Conservation (phyloP, 2,329 filamentous ascomycete genomes). For the Penicillium sp. region DNA sequence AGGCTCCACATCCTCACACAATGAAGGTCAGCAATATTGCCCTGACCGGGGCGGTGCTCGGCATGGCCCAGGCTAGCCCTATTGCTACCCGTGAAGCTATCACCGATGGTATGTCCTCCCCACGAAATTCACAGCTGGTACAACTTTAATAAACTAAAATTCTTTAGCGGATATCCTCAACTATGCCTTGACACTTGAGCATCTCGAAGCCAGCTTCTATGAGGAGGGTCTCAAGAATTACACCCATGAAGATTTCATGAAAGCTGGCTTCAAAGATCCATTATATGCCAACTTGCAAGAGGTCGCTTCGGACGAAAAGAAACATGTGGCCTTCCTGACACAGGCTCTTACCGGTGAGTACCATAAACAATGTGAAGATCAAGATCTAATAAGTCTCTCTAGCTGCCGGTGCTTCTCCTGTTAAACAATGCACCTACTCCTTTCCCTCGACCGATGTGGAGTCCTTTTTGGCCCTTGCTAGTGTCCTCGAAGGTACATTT, state of each 20-base stretch:
- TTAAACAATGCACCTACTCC: constrained; percentile 57
- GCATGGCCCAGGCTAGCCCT: background rate
- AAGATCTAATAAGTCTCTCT: background rate
- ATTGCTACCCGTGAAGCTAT: background rate
- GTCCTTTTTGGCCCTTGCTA: constrained; percentile 55
- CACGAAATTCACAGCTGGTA: background rate
- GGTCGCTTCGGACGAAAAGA: constrained; percentile 58
- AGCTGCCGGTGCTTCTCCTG: constrained; percentile 52
- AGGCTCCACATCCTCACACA: background rate
- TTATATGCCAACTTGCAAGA: constrained; percentile 61
- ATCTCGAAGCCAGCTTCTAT: constrained; percentile 66
- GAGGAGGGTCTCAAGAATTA: constrained; percentile 60
- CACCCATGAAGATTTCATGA: constrained; percentile 53
- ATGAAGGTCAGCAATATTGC: background rate
- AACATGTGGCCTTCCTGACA: constrained; percentile 60
- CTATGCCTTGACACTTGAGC: constrained; percentile 46
- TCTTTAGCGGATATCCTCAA: constrained; percentile 17
- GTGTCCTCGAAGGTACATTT: constrained; percentile 52
- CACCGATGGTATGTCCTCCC: background rate
- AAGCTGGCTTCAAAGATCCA: constrained; percentile 51
- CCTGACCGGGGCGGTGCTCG: background rate
- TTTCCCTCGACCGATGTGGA: constrained; percentile 54
- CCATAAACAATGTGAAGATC: background rate
- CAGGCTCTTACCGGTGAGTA: constrained; percentile 36
- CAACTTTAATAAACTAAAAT: background rate